Evolutionary conservation across 2,329 filamentous ascomycete species (phyloP).

Genomic region (Penicillium sp.): DNA sequence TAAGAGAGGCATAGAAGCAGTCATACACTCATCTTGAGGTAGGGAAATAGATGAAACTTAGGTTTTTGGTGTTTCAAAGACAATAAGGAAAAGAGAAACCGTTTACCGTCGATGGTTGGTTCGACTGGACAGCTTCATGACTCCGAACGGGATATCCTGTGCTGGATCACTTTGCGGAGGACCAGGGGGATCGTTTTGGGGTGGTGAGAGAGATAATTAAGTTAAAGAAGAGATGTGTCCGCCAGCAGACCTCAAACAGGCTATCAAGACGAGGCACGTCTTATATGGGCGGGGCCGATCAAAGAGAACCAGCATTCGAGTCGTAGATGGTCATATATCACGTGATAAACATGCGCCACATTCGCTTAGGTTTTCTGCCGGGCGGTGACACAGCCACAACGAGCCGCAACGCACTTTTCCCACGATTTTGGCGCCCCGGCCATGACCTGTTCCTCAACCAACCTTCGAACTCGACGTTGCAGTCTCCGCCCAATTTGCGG

Average conservation of each 20-base stretch:
- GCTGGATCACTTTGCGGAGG: slow-evolving; percentile 13
- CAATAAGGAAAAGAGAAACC: slow-evolving; percentile 20
- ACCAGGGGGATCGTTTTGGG: not conserved
- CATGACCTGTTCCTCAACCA: slow-evolving; percentile 38
- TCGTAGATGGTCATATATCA: slow-evolving; percentile 32
- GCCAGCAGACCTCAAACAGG: slow-evolving; percentile 4
- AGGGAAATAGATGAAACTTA: not conserved
- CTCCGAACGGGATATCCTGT: slow-evolving; percentile 36
- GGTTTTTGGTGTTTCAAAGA: slow-evolving; percentile 1
- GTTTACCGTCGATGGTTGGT: slow-evolving; percentile 46
- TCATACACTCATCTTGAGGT: slow-evolving; percentile 45
- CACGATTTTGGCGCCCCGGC: slow-evolving; percentile 32
- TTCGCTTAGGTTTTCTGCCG: slow-evolving; percentile 44
- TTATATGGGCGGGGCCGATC: slow-evolving; percentile 10
- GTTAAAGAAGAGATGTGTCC: not conserved
- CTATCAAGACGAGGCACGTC: slow-evolving; percentile 4
- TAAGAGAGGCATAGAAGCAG: not conserved
- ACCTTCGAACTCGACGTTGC: slow-evolving; percentile 86
- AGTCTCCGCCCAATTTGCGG: slow-evolving; percentile 98
- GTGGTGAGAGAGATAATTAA: not conserved
- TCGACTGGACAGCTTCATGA: slow-evolving; percentile 45
- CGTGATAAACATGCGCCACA: slow-evolving; percentile 35
- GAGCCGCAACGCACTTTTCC: slow-evolving; percentile 46
- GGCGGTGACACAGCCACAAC: slow-evolving; percentile 37
- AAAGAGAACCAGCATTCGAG: slow-evolving; percentile 5